Evolutionary conservation across 2,329 filamentous ascomycete genomes (phyloP).

Genomic region (Dendrostoma leiphaemia): DNA sequence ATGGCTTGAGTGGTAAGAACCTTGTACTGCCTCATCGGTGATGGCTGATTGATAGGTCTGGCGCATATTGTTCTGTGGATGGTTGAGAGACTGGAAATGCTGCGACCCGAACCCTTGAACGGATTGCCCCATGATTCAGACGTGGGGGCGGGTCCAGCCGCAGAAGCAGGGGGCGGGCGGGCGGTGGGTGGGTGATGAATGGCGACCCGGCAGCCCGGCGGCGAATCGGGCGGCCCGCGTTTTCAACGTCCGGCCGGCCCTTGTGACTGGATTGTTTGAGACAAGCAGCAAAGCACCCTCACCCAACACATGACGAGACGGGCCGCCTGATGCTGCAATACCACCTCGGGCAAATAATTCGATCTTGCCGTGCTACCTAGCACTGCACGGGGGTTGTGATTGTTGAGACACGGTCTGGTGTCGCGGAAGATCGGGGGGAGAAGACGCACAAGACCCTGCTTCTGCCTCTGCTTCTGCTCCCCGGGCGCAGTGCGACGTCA

Average conservation of each 20-base stretch:
- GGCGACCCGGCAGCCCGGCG: too few relatives aligned
- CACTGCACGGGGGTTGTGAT: background rate
- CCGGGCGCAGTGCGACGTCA: background rate
- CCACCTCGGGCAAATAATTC: background rate
- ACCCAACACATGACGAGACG: conserved; percentile 10
- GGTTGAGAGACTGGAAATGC: too few relatives aligned
- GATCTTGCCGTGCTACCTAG: background rate
- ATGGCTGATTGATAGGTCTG: too few relatives aligned
- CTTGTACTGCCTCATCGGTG: too few relatives aligned
- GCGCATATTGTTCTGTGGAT: too few relatives aligned
- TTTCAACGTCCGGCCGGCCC: background rate
- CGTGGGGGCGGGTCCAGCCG: background rate
- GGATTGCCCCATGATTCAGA: background rate
- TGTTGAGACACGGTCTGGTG: background rate
- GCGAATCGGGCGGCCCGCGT: background rate
- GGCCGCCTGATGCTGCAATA: background rate
- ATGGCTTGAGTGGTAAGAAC: too few relatives aligned
- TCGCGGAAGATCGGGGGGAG: background rate
- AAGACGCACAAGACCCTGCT: background rate
- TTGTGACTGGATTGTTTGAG: conserved; percentile 2
- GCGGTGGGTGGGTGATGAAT: background rate
- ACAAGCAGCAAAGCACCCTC: background rate
- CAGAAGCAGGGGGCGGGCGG: background rate
- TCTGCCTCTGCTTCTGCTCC: background rate
- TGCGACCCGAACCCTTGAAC: too few relatives aligned